These are phyloP conservation scores for Carex cristatella DNA, from an alignment of 176 grass and related monocot genomes.

Conservation along the genomic window DNA sequence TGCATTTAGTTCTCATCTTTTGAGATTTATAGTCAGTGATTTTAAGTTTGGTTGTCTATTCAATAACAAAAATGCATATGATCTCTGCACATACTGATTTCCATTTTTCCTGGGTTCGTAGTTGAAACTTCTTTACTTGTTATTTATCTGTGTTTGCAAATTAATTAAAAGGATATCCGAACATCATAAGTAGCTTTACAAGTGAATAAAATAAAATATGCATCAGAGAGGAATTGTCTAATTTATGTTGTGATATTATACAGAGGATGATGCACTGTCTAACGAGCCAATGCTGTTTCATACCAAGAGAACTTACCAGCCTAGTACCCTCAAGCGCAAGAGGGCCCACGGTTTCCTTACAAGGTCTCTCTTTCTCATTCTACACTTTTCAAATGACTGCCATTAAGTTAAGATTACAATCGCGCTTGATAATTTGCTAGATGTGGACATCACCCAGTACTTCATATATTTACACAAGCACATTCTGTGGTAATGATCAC, in stretches of 20 bases:
- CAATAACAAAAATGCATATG: background rate
- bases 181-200: background rate
- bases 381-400: background rate
- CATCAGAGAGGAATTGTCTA: background rate
- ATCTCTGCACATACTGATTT: background rate
- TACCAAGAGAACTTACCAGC: conserved; percentile 84
- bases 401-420: background rate
- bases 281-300: conserved; percentile 60
- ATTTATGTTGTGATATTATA: conserved; percentile 4
- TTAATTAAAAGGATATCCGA: background rate
- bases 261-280: conserved; percentile 51
- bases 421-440: background rate
- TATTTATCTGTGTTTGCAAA: background rate
- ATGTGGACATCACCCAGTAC: background rate
- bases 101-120: background rate
- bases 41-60: background rate
- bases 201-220: conserved; percentile 1
- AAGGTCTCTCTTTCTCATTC: conserved; percentile 43
- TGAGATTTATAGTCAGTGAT: background rate
- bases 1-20: background rate
- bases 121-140: background rate
- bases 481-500: background rate
- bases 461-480: background rate
- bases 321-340: conserved; percentile 82
- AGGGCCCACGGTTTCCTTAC: conserved; percentile 77